A percentile compares a stretch with the other conserved stretches of the same genome.
Conservation (phyloP, 225 moss, liverwort and hornwort genomes). For the Thuidium tamariscinum region DNA sequence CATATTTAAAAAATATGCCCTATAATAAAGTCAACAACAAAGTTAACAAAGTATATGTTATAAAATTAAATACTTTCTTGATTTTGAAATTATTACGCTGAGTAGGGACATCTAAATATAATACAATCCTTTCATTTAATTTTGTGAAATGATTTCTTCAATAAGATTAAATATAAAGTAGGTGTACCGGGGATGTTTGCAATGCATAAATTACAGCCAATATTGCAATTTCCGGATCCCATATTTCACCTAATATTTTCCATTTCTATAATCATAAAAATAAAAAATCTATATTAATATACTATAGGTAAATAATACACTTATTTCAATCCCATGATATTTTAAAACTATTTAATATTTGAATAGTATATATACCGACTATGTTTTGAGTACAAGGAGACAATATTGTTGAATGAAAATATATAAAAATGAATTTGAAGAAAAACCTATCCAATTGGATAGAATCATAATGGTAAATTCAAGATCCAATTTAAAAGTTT, state of each 20-base stretch:
- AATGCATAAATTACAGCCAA: conserved; percentile 51
- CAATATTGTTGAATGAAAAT: background rate
- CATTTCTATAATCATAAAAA: conserved; percentile 34
- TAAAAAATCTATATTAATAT: no score
- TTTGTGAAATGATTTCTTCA: accelerated
- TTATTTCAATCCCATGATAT: background rate
- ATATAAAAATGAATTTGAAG: no score
- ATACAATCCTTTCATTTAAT: background rate
- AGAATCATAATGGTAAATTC: background rate
- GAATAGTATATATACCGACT: background rate
- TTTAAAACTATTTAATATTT: background rate
- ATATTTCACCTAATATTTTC: conserved; percentile 54
- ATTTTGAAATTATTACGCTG: background rate
- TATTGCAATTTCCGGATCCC: conserved; percentile 42
- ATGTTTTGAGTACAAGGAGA: accelerated
- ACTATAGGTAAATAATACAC: no score
- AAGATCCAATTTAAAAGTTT: background rate
- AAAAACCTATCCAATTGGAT: background rate
- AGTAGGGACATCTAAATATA: background rate
- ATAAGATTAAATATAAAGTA: no score
- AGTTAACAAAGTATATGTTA: background rate
- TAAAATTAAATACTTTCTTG: background rate
- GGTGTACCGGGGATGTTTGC: conserved; percentile 12
- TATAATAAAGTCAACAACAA: background rate
- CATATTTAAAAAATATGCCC: background rate